A percentile compares a stretch with the other conserved stretches of the same genome.
These are phyloP conservation scores for Rostrohypoxylon terebratum DNA, from an alignment of 495 filamentous ascomycete genomes.

Conservation along the genomic window DNA sequence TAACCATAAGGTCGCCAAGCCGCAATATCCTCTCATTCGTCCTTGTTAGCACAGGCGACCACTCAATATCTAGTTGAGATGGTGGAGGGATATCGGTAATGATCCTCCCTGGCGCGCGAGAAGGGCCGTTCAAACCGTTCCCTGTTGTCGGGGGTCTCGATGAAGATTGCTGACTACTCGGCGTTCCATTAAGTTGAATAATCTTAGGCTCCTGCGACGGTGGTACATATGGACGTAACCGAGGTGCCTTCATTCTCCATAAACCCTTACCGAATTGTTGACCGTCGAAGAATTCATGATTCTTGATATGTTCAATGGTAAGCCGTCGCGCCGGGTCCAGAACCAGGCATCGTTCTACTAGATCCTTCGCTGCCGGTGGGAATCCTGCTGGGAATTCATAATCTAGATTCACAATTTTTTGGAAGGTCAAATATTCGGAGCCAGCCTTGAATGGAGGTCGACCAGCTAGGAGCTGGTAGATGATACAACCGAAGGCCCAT, in stretches of 20 bases:
- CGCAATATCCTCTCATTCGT: conserved; percentile 95
- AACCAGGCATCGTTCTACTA: conserved; percentile 92
- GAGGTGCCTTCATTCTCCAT: conserved; percentile 92
- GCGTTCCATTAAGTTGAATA: conserved; percentile 81
- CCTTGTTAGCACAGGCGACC: conserved; percentile 93
- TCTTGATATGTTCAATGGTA: conserved; percentile 97
- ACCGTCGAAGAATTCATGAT: conserved; percentile 96
- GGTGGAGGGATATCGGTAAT: conserved; percentile 97
- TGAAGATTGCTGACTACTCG: conserved; percentile 62
- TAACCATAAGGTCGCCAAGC: conserved; percentile 87
- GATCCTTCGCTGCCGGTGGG: conserved; percentile 85
- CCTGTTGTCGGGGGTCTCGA: conserved; percentile 54
- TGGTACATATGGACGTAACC: conserved; percentile 86
- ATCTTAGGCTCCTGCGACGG: conserved; percentile 77
- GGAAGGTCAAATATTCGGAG: conserved; percentile 98
- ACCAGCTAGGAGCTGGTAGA: conserved; percentile 94
- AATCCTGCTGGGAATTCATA: conserved; percentile 95
- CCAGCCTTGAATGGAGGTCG: conserved; percentile 96
- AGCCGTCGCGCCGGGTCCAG: conserved; percentile 87
- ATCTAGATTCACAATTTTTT: conserved; percentile 94
- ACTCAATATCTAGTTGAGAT: conserved; percentile 97
- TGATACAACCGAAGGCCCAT: conserved; percentile 99
- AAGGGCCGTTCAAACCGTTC: conserved; percentile 48
- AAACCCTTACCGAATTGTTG: conserved; percentile 84
- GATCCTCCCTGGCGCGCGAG: conserved; percentile 73